Base-by-base conservation (phyloP, 345 rosid species). In the Brassica juncea region DNA sequence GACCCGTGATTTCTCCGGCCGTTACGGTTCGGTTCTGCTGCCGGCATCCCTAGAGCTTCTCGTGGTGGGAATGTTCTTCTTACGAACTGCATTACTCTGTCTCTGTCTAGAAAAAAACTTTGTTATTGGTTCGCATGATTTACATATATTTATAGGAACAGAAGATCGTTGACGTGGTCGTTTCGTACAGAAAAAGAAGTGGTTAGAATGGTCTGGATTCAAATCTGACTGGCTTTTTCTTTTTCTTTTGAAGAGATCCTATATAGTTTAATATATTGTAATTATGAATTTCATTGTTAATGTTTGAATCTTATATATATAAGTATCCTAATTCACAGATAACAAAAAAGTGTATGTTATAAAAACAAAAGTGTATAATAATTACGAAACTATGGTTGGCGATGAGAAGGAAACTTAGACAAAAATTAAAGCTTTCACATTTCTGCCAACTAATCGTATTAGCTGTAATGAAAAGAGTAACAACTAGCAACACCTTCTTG, bases 1-100 rank as follows among this genome's bases (percentile, higher is more conserved):
- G 70, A 62, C 30, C 60, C 59, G 10, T 73, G 27, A 15, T 15
- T 42, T 47, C 31, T 73, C 69, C 77, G 60, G 31, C 42, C 4
- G 76, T 16, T 44, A 15, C 69, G 77, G 70, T 27, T 62, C 9
- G 44, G 60, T 31, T 47, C 61, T 16, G 27, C 6, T 1, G 77
- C 27, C 7, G 69, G 60, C 77, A 63, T 63, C 69, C 63, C 77
- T 42, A 28, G 61, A 63, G 61, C 70, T 30, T 73, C 77, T 28
- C 70, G 15, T 62, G 60, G 44, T 28, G 61, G 70, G 60, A n/a
- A 35, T 37, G 57, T 73, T 62, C 77, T 42, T 62, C 69, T 73
- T 16, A 19, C 19, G 16, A 47, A 21, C 77, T 15, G 77, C 70
- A 73, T 73, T 37, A 8, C 25, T 58, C 58, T 60, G 11, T 59